Conservation (phyloP, 208 protist genomes). For the Crithidia sp. region DNA sequence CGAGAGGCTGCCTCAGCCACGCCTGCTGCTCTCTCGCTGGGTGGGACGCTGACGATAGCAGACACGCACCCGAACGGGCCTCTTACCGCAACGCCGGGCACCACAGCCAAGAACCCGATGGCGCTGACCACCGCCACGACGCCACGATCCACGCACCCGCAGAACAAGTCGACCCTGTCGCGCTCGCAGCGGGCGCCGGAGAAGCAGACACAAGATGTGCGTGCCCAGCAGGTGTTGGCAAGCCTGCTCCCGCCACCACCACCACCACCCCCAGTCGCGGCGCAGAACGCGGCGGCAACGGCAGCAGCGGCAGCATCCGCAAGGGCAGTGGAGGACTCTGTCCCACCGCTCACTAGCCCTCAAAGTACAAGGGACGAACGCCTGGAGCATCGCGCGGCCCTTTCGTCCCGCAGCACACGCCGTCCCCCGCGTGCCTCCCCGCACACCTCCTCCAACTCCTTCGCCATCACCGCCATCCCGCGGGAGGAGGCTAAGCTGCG, state of each 20-base stretch:
- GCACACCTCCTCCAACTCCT: background rate
- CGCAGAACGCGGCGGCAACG: background rate
- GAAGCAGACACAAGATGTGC: background rate
- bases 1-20: background rate
- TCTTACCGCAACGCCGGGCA: too few species aligned
- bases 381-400: too few species aligned
- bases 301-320: background rate
- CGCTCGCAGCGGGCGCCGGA: background rate
- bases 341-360: too few species aligned
- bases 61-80: too few species aligned
- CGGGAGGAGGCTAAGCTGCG: conserved; percentile 28
- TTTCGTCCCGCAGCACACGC: too few species aligned
- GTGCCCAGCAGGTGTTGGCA: conserved; percentile 9
- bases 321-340: background rate
- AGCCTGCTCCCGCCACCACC: background rate
- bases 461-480: conserved; percentile 18
- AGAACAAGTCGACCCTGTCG: background rate
- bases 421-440: background rate
- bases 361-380: too few species aligned
- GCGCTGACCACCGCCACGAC: background rate
- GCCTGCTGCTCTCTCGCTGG: too few species aligned
- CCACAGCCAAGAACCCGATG: too few species aligned
- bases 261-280: background rate
- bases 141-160: background rate
- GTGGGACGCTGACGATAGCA: background rate